These are phyloP conservation scores for Metschnikowia amazonensis DNA, from an alignment of 805 yeast genomes.

Conservation along the genomic window DNA sequence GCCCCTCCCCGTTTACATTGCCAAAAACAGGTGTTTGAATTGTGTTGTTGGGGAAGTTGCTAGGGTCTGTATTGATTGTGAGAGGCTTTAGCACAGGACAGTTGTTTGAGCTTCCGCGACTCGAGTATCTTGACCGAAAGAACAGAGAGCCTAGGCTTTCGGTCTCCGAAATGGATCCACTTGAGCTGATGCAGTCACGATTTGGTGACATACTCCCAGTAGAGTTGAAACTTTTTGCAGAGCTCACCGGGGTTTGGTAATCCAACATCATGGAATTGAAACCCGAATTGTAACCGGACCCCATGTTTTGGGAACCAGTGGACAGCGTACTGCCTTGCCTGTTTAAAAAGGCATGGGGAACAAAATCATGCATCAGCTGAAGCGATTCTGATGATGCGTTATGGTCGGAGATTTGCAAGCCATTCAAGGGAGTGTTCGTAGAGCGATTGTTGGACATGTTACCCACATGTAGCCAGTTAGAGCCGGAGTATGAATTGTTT, in stretches of 20 bases:
- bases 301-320: constrained; percentile 13
- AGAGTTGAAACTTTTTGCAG: constrained; percentile 31
- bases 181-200: constrained; percentile 5
- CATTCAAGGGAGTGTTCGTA: constrained; percentile 23
- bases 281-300: constrained; percentile 8
- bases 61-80: constrained; percentile 35
- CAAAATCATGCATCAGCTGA: constrained; percentile 43
- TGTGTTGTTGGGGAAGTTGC: background rate
- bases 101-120: constrained; percentile 17
- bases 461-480: constrained; percentile 44
- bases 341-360: constrained; percentile 38
- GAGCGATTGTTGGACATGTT: constrained; percentile 28
- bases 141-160: constrained; percentile 28
- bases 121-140: constrained; percentile 13
- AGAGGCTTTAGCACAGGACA: constrained; percentile 32
- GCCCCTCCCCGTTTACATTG: constrained; percentile 15
- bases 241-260: constrained; percentile 38
- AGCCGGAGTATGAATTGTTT: constrained; percentile 34
- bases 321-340: constrained; percentile 24
- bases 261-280: constrained; percentile 40
- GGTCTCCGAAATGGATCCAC: constrained; percentile 20
- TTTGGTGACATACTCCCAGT: constrained; percentile 17
- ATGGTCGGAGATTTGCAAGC: constrained; percentile 19
- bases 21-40: constrained; percentile 8
- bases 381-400: constrained; percentile 38